phyloP scores from a whole-genome alignment of 805 yeast species.

The Debaryomyces hansenii region DNA sequence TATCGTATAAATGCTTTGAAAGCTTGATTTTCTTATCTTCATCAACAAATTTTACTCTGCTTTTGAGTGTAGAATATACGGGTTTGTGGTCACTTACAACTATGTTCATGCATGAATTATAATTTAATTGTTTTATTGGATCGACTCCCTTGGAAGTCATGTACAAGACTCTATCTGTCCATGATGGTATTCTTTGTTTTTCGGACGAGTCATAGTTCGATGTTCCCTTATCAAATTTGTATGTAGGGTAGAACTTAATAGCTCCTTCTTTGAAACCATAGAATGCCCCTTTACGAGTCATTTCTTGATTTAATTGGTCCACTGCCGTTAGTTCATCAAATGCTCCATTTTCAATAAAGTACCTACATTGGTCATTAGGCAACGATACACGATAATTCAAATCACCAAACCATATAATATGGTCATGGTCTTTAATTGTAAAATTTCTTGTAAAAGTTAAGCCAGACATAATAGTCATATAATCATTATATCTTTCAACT shows the following conservation, averaged over 20 bases:
- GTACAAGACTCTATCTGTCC: conserved; percentile 90
- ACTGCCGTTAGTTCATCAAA: conserved; percentile 55
- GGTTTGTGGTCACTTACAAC: conserved; percentile 88
- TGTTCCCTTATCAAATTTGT: conserved; percentile 89
- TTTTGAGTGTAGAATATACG: conserved; percentile 75
- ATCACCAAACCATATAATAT: conserved; percentile 90
- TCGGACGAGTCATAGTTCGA: conserved; percentile 83
- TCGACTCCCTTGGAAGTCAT: conserved; percentile 42
- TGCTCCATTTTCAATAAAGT: conserved; percentile 45
- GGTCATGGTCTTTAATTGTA: conserved; percentile 73
- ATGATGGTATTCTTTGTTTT: conserved; percentile 90
- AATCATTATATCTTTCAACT: conserved; percentile 85
- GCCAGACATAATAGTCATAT: conserved; percentile 70
- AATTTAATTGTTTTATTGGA: conserved; percentile 59
- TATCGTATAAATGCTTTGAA: conserved; percentile 25
- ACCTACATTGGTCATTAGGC: conserved; percentile 68
- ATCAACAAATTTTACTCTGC: conserved; percentile 68
- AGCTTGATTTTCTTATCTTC: conserved; percentile 28
- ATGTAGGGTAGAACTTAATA: conserved; percentile 85
- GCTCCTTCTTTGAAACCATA: conserved; percentile 81
- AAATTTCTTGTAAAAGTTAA: conserved; percentile 76
- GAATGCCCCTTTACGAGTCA: conserved; percentile 66
- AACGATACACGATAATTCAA: conserved; percentile 81
- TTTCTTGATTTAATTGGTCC: conserved; percentile 81
- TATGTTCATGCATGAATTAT: conserved; percentile 61